phyloP scores from a whole-genome alignment of 805 yeast species.

The Ogataea polymorpha region DNA sequence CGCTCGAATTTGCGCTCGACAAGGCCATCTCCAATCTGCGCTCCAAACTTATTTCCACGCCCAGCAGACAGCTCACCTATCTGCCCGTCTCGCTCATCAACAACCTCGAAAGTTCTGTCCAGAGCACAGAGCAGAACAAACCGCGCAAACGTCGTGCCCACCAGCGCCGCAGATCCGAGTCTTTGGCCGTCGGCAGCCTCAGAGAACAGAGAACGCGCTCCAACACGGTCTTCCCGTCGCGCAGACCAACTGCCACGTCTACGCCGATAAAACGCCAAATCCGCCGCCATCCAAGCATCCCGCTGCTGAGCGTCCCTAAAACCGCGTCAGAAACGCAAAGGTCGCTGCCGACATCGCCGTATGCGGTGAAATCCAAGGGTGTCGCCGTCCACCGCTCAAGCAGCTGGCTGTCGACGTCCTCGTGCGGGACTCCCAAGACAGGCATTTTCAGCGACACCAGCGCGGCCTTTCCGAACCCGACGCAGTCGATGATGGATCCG shows the following conservation, averaged over 20 bases:
- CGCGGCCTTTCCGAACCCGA: neutral
- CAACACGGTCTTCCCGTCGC: constrained; percentile 7
- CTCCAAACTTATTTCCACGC: constrained; percentile 50
- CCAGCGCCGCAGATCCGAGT: constrained; percentile 20
- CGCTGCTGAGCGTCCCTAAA: constrained; percentile 7
- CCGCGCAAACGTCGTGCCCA: constrained; percentile 10
- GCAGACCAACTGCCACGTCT: constrained; percentile 5
- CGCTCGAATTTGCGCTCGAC: constrained; percentile 85
- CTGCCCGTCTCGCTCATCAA: constrained; percentile 18
- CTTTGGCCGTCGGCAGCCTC: constrained; percentile 9
- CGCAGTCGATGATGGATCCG: neutral
- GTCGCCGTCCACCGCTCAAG: neutral
- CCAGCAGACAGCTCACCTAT: constrained; percentile 13
- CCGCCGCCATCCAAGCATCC: constrained; percentile 9
- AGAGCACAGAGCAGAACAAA: neutral
- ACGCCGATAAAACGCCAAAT: constrained; percentile 5
- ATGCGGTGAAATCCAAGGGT: neutral
- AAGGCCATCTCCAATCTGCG: constrained; percentile 67
- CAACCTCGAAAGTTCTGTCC: neutral
- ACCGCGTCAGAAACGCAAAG: neutral
- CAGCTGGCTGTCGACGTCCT: constrained; percentile 1
- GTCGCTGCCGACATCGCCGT: constrained; percentile 17
- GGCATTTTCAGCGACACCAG: neutral
- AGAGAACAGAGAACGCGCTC: constrained; percentile 9
- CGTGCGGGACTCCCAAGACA: neutral